Percentiles rank a stretch among this genome's conserved stretches.
Conservation (phyloP, 352 stramenopile genomes). For the Phytophthora nicotianae region DNA sequence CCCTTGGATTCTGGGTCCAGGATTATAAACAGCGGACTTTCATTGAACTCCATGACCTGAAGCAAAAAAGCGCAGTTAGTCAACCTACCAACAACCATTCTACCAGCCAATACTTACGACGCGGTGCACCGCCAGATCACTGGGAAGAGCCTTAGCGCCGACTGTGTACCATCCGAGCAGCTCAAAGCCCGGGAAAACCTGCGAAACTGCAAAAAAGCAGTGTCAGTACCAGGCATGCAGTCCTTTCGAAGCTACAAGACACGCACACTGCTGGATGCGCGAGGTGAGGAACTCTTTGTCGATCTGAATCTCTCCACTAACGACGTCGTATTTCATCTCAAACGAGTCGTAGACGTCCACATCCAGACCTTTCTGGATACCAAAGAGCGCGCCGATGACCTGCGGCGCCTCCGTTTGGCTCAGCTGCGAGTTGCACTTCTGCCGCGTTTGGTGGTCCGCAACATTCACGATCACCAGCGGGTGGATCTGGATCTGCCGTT, state of each 20-base stretch:
- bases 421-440: slow-evolving; percentile 64
- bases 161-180: slow-evolving; percentile 91
- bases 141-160: slow-evolving; percentile 66
- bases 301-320: slow-evolving; percentile 62
- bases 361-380: slow-evolving; percentile 83
- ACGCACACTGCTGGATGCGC: slow-evolving; percentile 83
- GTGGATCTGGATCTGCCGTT: slow-evolving; percentile 80
- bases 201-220: slow-evolving; percentile 55
- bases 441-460: slow-evolving; percentile 94
- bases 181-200: slow-evolving; percentile 89
- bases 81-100: background rate
- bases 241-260: background rate
- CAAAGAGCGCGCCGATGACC: slow-evolving; percentile 93
- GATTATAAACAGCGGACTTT: slow-evolving; percentile 83
- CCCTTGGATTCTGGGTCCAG: slow-evolving; percentile 68
- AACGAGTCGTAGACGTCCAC: slow-evolving; percentile 90
- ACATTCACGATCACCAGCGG: slow-evolving; percentile 94
- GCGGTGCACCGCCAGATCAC: slow-evolving; percentile 78
- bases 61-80: slow-evolving; percentile 8
- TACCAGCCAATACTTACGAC: slow-evolving; percentile 41
- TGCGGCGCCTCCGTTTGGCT: slow-evolving; percentile 52
- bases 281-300: slow-evolving; percentile 85
- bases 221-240: background rate
- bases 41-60: slow-evolving; percentile 89
- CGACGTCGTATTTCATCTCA: slow-evolving; percentile 82